phyloP scores from a whole-genome alignment of 2,329 filamentous ascomycete genomes.

The Pseudogymnoascus sp. region DNA sequence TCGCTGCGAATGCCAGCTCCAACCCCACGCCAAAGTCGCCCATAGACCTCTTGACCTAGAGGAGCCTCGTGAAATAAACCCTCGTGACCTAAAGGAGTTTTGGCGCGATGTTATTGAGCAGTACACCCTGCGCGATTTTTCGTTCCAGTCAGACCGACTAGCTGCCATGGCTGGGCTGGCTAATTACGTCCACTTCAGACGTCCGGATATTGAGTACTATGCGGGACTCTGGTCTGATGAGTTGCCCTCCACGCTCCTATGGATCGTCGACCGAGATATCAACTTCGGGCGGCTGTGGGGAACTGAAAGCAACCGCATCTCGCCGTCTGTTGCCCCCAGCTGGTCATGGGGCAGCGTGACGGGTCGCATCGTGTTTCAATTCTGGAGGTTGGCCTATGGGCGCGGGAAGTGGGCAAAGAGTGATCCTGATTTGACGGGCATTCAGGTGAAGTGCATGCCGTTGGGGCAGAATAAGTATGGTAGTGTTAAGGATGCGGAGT shows the following conservation, averaged over 20 bases:
- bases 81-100: neutral
- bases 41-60: neutral
- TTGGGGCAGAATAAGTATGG: neutral
- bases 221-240: constrained; percentile 14
- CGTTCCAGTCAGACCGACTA: constrained; percentile 13
- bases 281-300: neutral
- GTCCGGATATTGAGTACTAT: constrained; percentile 11
- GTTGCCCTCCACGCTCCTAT: neutral
- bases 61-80: neutral
- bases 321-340: neutral
- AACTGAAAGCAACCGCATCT: neutral
- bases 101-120: constrained; percentile 13
- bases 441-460: neutral
- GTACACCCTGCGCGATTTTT: constrained; percentile 12
- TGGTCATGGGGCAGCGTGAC: neutral
- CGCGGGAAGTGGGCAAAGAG: neutral
- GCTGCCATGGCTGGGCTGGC: constrained; percentile 13
- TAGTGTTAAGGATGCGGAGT: neutral
- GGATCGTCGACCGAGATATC: neutral
- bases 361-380: neutral
- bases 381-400: neutral
- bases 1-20: constrained; percentile 11
- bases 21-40: neutral
- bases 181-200: neutral
- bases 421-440: neutral